Evolutionary conservation across 345 rosid species (phyloP).

Genomic region (Gossypium mustelinum): DNA sequence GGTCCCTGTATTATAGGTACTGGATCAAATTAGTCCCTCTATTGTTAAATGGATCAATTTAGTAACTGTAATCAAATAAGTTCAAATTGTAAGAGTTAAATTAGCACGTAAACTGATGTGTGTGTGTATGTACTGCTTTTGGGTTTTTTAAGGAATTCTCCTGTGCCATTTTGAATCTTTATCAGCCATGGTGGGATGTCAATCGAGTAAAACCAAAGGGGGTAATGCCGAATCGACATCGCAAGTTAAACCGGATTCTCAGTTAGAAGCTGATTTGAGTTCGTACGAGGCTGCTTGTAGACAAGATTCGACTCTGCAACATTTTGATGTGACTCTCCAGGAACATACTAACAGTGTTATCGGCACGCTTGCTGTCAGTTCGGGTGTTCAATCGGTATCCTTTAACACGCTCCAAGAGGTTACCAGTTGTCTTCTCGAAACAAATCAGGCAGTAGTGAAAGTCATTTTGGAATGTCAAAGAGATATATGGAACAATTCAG

Average conservation of each 20-base stretch:
- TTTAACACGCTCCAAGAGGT: constrained; percentile 76
- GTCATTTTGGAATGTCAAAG: constrained; percentile 61
- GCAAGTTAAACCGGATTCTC: constrained; percentile 31
- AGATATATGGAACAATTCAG: constrained; percentile 71
- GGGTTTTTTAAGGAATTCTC: not conserved
- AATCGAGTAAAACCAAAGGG: constrained; percentile 29
- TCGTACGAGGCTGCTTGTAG: constrained; percentile 73
- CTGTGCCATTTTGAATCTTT: not conserved
- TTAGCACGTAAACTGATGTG: not conserved
- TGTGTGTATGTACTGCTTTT: constrained; percentile 1
- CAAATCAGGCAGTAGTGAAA: constrained; percentile 82
- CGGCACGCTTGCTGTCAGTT: constrained; percentile 47
- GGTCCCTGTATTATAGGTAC: no score
- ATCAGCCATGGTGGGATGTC: constrained; percentile 46
- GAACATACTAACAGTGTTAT: constrained; percentile 61
- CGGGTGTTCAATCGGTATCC: constrained; percentile 53
- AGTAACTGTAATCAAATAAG: not conserved
- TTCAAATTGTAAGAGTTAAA: not conserved
- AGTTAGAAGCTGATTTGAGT: constrained; percentile 42
- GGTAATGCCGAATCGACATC: constrained; percentile 21
- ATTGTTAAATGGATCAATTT: no score
- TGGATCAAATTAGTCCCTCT: no score
- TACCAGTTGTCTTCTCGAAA: constrained; percentile 59
- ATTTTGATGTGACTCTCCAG: constrained; percentile 59
- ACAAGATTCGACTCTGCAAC: constrained; percentile 59